Percentiles rank a stretch among this genome's conserved stretches.
phyloP scores from a whole-genome alignment of 208 protist species.

The Leishmania braziliensis region DNA sequence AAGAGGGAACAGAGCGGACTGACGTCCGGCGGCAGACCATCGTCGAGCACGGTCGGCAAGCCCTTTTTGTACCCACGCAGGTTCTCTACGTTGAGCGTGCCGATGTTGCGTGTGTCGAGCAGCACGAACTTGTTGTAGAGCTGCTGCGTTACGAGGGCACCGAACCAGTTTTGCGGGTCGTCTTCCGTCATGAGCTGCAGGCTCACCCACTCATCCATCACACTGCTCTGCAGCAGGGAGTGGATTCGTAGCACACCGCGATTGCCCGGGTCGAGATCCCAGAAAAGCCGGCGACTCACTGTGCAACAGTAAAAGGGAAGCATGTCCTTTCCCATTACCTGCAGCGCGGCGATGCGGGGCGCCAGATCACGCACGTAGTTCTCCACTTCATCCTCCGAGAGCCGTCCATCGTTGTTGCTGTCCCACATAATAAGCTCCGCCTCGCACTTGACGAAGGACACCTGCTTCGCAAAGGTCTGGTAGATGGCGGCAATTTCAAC shows the following conservation, averaged over 20 bases:
- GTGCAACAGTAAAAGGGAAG: conserved; percentile 92
- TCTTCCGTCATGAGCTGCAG: conserved; percentile 84
- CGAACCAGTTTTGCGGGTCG: conserved; percentile 84
- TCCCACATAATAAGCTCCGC: conserved; percentile 88
- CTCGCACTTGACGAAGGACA: conserved; percentile 86
- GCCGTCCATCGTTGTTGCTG: conserved; percentile 79
- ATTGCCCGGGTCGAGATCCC: conserved; percentile 81
- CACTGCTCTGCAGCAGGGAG: conserved; percentile 68
- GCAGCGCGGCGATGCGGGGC: conserved; percentile 72
- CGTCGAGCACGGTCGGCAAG: conserved; percentile 81
- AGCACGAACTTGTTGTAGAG: conserved; percentile 89
- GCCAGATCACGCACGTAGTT: conserved; percentile 83
- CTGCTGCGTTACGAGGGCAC: conserved; percentile 67
- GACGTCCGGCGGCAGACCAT: conserved; percentile 70
- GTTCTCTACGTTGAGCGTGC: conserved; percentile 83
- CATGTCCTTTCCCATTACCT: conserved; percentile 54
- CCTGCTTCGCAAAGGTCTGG: conserved; percentile 76
- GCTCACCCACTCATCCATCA: conserved; percentile 91
- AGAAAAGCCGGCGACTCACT: conserved; percentile 89
- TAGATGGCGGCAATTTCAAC: conserved; percentile 74
- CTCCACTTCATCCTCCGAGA: conserved; percentile 90
- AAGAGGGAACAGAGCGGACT: conserved; percentile 86
- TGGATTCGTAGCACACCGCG: conserved; percentile 81
- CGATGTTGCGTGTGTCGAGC: conserved; percentile 81
- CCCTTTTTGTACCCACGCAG: conserved; percentile 87